Evolutionary conservation across 129 eudicot genomes (phyloP).

Genomic region (Lactuca sativa): DNA sequence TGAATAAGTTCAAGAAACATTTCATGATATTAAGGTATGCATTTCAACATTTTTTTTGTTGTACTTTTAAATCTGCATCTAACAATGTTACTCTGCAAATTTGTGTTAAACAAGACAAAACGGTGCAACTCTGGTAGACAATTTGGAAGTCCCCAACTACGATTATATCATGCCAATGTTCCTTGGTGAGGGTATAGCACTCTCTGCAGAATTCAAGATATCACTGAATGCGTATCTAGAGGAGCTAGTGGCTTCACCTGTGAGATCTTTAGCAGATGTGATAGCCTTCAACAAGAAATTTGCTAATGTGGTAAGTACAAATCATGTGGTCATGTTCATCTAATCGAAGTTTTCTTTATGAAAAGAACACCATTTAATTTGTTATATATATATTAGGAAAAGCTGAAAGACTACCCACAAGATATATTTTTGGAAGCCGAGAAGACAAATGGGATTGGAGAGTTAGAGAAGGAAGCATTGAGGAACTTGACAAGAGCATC

Average conservation of each 20-base stretch:
- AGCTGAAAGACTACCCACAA: constrained; percentile 48
- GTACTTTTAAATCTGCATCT: neutral
- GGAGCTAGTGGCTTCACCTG: constrained; percentile 48
- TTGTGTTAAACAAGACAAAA: constrained; percentile 32
- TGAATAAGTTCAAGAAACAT: constrained; percentile 45
- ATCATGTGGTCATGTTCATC: neutral
- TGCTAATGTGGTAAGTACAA: constrained; percentile 38
- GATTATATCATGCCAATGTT: constrained; percentile 29
- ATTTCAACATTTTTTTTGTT: neutral
- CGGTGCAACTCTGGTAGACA: constrained; percentile 57
- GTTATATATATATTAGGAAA: constrained; percentile 44
- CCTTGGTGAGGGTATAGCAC: constrained; percentile 32
- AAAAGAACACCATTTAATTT: neutral
- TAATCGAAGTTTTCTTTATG: neutral
- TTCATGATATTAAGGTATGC: constrained; percentile 47
- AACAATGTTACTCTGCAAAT: neutral
- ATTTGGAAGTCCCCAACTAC: constrained; percentile 42
- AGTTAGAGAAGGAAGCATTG: constrained; percentile 35
- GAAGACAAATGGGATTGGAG: constrained; percentile 57
- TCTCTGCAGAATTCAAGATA: constrained; percentile 52
- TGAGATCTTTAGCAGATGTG: constrained; percentile 63
- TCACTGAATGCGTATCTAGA: constrained; percentile 47
- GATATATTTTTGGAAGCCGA: constrained; percentile 50
- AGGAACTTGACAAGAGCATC: constrained; percentile 37
- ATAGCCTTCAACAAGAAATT: constrained; percentile 55